Evolutionary conservation across 179 eudicot genomes (phyloP), one percentile per base, ranked within the genome.

Genomic region (Drosera spatulata): DNA sequence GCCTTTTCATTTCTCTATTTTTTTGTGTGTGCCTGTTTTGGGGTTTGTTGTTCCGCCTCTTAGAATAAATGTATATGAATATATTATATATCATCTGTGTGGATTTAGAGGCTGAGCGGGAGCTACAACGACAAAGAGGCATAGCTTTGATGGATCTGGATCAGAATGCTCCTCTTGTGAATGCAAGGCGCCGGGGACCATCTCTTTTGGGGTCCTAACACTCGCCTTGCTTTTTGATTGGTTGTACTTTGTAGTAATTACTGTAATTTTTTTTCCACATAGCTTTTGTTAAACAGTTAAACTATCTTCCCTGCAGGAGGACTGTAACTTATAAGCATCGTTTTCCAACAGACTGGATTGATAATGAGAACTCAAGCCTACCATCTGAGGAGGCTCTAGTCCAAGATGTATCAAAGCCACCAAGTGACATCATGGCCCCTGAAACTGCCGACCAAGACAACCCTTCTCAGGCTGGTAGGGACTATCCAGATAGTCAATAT

Each of bases 171-270:
- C 61, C 56, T 44, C 61, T 77, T 10, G 60, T 54, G 58, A 65
- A 62, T 50, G 71, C 71, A 12, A 71, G 86, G 60, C 73, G 39
- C 12, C 81, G 78, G 12, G 68, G 93, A 41, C 88, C 91, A 53
- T 84, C 82, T 62, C 73, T 82, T 62, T 64, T 69, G 58, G 79
- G 89, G 97, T 84, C 75, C 55, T 66, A 56, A 71, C 43, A 43
- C 55, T 61, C 58, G 10, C 61, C n/a, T 55, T 70, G n/a, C 6
- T 43, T 11, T 37, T 13, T 39, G 5, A 22, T 4, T 47, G 6
- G n/a, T 44, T 38, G 13, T 13, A 46, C 6, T 8, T 2, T 10
- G 41, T 40, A 14, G 57, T 52, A 11, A 61, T 61, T 14, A 12
- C 12, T 13, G 4, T 53, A n/a, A 37, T 6, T 46, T 12, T 64